Evolutionary conservation across 352 stramenopile species (phyloP).

Genomic region (Pythium phragmitis): DNA sequence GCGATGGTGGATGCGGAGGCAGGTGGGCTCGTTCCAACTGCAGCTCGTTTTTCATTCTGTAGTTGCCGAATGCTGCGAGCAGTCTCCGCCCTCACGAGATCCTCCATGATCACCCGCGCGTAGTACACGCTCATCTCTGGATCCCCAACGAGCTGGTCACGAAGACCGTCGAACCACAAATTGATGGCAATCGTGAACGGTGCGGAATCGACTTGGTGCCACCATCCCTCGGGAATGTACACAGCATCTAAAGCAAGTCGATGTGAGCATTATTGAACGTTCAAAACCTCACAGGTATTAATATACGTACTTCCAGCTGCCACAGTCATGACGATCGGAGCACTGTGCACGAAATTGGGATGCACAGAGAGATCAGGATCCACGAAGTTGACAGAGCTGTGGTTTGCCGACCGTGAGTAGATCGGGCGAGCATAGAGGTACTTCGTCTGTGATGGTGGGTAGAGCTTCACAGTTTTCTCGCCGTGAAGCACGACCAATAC

Average conservation of each 20-base stretch:
- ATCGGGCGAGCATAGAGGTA: constrained; percentile 62
- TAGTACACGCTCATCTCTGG: constrained; percentile 60
- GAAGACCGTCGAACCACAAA: constrained; percentile 77
- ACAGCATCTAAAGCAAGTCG: constrained; percentile 45
- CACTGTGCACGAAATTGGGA: constrained; percentile 31
- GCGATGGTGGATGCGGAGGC: not conserved
- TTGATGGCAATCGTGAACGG: constrained; percentile 78
- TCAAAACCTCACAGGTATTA: not conserved
- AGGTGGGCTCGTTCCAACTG: not conserved
- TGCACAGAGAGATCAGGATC: constrained; percentile 38
- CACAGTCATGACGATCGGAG: constrained; percentile 35
- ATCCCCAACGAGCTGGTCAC: constrained; percentile 46
- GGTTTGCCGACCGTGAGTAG: constrained; percentile 74
- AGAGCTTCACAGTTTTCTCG: constrained; percentile 68
- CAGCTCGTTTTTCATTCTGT: constrained; percentile 14
- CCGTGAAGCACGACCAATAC: constrained; percentile 71
- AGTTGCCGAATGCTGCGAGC: constrained; percentile 28
- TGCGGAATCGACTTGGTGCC: constrained; percentile 82
- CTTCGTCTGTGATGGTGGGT: constrained; percentile 53
- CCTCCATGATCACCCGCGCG: constrained; percentile 57
- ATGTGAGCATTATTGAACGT: not conserved
- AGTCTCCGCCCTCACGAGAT: constrained; percentile 50
- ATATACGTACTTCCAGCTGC: constrained; percentile 44
- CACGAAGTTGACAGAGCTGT: constrained; percentile 60
- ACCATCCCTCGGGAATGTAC: constrained; percentile 84